These are phyloP conservation scores for Passalora sequoiae DNA, from an alignment of 2,329 filamentous ascomycete genomes.

Conservation along the genomic window DNA sequence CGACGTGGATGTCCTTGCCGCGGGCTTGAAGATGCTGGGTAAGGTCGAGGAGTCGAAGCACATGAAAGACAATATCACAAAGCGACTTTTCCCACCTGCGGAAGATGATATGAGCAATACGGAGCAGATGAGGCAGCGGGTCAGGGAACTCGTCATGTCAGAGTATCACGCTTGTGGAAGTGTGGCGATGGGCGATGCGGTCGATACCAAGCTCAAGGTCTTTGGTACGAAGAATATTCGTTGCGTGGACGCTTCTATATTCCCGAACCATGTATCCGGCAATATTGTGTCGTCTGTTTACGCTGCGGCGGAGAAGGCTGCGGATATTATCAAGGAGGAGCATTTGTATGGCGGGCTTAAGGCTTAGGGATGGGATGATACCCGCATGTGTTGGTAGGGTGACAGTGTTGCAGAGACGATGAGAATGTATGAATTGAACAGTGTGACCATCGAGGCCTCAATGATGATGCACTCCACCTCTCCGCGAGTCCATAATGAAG, in stretches of 20 bases:
- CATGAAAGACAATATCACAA: slow-evolving; percentile 39
- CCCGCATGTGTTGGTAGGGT: no score
- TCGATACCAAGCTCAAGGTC: slow-evolving; percentile 35
- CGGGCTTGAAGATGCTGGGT: slow-evolving; percentile 36
- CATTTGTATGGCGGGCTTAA: slow-evolving; percentile 19
- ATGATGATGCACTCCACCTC: no score
- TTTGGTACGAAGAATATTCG: slow-evolving; percentile 36
- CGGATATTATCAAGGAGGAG: slow-evolving; percentile 33
- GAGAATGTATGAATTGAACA: no score
- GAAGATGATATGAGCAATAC: slow-evolving; percentile 24
- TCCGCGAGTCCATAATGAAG: no score
- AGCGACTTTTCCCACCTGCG: slow-evolving; percentile 32
- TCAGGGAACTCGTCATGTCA: slow-evolving; percentile 24
- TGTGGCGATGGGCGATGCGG: slow-evolving; percentile 41
- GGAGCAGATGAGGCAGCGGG: slow-evolving; percentile 25
- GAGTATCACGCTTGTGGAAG: slow-evolving; percentile 39
- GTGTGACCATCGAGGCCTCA: no score
- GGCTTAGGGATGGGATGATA: no score
- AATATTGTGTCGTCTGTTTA: slow-evolving; percentile 31
- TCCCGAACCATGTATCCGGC: slow-evolving; percentile 30
- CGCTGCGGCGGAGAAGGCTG: slow-evolving; percentile 31
- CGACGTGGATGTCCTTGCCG: slow-evolving; percentile 40
- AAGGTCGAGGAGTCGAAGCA: slow-evolving; percentile 41
- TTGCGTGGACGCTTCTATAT: slow-evolving; percentile 35
- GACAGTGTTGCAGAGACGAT: no score